These are phyloP conservation scores for Logfia minima DNA, from an alignment of 129 eudicot species.

Conservation along the genomic window DNA sequence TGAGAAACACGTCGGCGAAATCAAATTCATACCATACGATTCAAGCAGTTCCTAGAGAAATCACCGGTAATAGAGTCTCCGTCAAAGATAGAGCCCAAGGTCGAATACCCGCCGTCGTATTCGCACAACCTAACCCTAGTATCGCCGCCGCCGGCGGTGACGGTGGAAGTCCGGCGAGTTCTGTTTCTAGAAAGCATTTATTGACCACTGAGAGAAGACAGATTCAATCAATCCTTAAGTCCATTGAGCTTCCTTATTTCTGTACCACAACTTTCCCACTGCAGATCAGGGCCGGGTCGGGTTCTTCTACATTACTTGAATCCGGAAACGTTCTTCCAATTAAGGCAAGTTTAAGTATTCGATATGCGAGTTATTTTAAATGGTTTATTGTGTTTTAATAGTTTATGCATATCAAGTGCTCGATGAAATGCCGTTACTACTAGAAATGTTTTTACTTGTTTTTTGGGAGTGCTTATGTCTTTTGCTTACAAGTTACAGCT, in stretches of 20 bases:
- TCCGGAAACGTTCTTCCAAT: conserved; percentile 81
- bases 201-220: conserved; percentile 74
- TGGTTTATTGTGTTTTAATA: not conserved
- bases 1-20: conserved; percentile 27
- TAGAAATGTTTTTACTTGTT: not conserved
- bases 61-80: conserved; percentile 59
- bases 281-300: conserved; percentile 92
- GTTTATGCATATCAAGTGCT: conserved; percentile 16
- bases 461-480: no score
- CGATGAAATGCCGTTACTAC: not conserved
- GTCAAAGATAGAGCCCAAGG: conserved; percentile 86
- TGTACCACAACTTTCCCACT: conserved; percentile 82
- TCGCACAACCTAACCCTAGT: conserved; percentile 53
- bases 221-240: conserved; percentile 65
- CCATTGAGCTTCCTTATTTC: conserved; percentile 57
- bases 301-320: conserved; percentile 64
- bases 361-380: no score
- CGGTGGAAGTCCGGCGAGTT: conserved; percentile 22
- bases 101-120: conserved; percentile 84
- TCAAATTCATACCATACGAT: conserved; percentile 61
- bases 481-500: no score
- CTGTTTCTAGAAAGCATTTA: conserved; percentile 57
- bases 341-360: conserved; percentile 40
- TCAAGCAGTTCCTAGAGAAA: conserved; percentile 84
- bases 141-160: conserved; percentile 18